Evolutionary conservation across 768 basidiomycete species (phyloP).

Genomic region (Amanita pallidorosea): DNA sequence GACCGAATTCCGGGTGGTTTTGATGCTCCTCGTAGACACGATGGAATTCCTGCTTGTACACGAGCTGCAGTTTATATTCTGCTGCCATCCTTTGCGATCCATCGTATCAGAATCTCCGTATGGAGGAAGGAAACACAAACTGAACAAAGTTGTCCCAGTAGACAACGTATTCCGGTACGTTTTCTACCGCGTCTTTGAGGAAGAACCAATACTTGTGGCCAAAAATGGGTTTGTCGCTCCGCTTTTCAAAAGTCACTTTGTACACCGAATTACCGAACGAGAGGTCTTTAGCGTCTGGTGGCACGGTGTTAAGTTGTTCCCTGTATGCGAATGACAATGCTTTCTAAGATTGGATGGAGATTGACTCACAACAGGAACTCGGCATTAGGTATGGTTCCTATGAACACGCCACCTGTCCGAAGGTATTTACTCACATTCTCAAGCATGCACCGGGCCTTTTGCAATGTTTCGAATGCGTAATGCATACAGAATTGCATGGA

Average conservation of each 20-base stretch:
- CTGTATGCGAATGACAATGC: slow-evolving; percentile 24
- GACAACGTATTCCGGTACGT: slow-evolving; percentile 97
- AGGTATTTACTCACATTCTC: slow-evolving; percentile 78
- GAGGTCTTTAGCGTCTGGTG: slow-evolving; percentile 54
- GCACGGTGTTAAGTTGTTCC: slow-evolving; percentile 59
- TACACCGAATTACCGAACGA: slow-evolving; percentile 90
- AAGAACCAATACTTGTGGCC: slow-evolving; percentile 95
- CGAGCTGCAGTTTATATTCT: slow-evolving; percentile 62
- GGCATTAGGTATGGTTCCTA: slow-evolving; percentile 95
- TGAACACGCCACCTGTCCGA: slow-evolving; percentile 77
- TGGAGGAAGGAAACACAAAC: slow-evolving; percentile 44
- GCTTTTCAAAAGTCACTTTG: slow-evolving; percentile 75
- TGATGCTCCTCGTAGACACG: slow-evolving; percentile 78
- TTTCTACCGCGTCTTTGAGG: slow-evolving; percentile 89
- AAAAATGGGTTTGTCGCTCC: slow-evolving; percentile 50
- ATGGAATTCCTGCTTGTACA: slow-evolving; percentile 87
- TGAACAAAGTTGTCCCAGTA: slow-evolving; percentile 85
- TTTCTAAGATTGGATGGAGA: slow-evolving; percentile 8
- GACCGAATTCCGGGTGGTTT: slow-evolving; percentile 68
- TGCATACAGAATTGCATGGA: slow-evolving; percentile 99
- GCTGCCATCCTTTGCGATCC: slow-evolving; percentile 56
- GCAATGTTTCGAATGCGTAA: slow-evolving; percentile 90
- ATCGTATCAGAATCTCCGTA: not conserved
- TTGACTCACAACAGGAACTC: slow-evolving; percentile 64
- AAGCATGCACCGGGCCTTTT: slow-evolving; percentile 87